A percentile compares a stretch with the other conserved stretches of the same genome.
Evolutionary conservation across 2,329 filamentous ascomycete genomes (phyloP).

Genomic region (Neocatenulostroma microsporum): DNA sequence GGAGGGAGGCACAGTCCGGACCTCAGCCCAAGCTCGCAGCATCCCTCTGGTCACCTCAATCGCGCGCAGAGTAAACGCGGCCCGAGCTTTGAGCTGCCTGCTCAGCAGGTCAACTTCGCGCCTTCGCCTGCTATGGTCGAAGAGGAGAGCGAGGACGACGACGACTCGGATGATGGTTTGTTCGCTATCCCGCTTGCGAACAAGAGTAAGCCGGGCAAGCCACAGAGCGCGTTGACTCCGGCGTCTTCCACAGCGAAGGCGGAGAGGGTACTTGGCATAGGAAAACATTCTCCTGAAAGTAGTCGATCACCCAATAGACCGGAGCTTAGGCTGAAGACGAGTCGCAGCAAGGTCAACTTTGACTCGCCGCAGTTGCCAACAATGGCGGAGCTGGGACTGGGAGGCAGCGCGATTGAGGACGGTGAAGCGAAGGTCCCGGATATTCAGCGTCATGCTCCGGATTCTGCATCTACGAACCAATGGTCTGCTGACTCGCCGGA

Average conservation of each 20-base stretch:
- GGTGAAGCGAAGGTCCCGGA: slow-evolving; percentile 10
- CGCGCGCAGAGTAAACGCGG: slow-evolving; percentile 45
- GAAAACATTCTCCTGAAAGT: slow-evolving; percentile 11
- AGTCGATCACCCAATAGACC: slow-evolving; percentile 26
- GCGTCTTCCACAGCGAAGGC: slow-evolving; percentile 20
- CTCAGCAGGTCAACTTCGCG: slow-evolving; percentile 68
- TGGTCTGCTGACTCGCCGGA: slow-evolving; percentile 43
- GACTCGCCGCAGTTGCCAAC: slow-evolving; percentile 25
- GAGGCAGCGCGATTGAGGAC: slow-evolving; percentile 11
- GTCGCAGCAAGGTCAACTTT: slow-evolving; percentile 36
- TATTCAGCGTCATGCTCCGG: slow-evolving; percentile 17
- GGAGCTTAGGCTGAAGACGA: slow-evolving; percentile 37
- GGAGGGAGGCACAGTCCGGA: slow-evolving; percentile 33
- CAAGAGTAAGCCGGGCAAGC: slow-evolving; percentile 10
- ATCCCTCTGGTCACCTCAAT: slow-evolving; percentile 35
- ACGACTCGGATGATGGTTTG: slow-evolving; percentile 86
- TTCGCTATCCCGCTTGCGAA: slow-evolving; percentile 41
- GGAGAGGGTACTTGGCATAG: slow-evolving; percentile 19
- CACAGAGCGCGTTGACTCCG: slow-evolving; percentile 12
- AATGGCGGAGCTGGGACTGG: no score
- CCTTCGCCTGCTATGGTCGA: slow-evolving; percentile 27
- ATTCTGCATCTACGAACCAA: slow-evolving; percentile 35
- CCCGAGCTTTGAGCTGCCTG: slow-evolving; percentile 72
- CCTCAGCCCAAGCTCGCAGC: slow-evolving; percentile 38
- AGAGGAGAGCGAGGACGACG: slow-evolving; percentile 33